A percentile compares a stretch with the other conserved stretches of the same genome.
Evolutionary conservation across 495 filamentous ascomycete species (phyloP).

Genomic region (Penicillium manginii): DNA sequence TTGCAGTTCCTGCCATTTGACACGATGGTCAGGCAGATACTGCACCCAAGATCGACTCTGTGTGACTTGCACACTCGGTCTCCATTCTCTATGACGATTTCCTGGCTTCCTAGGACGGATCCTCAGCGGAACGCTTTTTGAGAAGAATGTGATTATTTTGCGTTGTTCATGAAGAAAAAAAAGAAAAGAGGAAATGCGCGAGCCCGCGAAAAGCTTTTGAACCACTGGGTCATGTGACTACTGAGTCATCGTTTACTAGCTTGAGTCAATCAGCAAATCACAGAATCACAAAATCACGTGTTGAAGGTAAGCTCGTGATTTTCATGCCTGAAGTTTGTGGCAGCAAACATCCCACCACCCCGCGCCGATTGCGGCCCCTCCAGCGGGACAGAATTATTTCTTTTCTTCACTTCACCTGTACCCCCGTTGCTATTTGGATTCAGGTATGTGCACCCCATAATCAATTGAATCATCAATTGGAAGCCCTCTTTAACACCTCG

Average conservation of each 20-base stretch:
- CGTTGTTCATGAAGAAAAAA: constrained; percentile 65
- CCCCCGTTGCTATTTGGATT: constrained; percentile 23
- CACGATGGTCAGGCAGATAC: constrained; percentile 50
- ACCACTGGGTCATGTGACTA: constrained; percentile 18
- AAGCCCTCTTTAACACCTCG: not conserved
- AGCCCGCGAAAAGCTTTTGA: constrained; percentile 24
- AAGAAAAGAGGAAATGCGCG: constrained; percentile 34
- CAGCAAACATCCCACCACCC: constrained; percentile 4
- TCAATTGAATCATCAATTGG: constrained; percentile 9
- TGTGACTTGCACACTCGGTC: constrained; percentile 46
- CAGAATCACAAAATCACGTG: too few species aligned
- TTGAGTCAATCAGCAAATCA: too few species aligned
- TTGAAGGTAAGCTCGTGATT: not conserved
- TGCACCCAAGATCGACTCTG: constrained; percentile 71
- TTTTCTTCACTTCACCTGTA: constrained; percentile 24
- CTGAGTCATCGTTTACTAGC: constrained; percentile 7
- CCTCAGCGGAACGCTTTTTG: constrained; percentile 66
- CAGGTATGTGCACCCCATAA: constrained; percentile 15
- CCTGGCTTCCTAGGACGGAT: constrained; percentile 60
- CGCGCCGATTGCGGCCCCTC: constrained; percentile 36
- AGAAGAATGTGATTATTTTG: constrained; percentile 65
- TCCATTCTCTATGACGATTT: constrained; percentile 71
- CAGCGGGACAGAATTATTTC: constrained; percentile 29
- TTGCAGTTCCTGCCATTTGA: constrained; percentile 65
- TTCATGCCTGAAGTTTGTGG: constrained; percentile 5